Evolutionary conservation across 1,284 basidiomycete species (phyloP).

Genomic region (Microbotryomycetes sp.): DNA sequence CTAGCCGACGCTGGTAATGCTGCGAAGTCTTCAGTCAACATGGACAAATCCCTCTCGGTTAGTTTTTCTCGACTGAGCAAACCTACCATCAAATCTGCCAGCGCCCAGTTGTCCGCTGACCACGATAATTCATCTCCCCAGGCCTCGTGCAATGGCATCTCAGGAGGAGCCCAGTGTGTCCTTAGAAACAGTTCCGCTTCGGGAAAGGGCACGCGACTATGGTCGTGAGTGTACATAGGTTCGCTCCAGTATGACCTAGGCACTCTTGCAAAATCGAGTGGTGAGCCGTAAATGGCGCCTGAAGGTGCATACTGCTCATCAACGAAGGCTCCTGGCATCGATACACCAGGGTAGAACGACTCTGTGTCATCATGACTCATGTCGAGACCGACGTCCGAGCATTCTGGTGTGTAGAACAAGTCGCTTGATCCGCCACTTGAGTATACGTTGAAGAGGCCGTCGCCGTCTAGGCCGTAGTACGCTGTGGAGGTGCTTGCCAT

Average conservation of each 20-base stretch:
- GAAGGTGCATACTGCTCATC: background rate
- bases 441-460: background rate
- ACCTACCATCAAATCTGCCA: slow-evolving; percentile 19
- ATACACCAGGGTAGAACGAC: background rate
- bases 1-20: slow-evolving; percentile 21
- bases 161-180: slow-evolving; percentile 1
- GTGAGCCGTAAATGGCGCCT: background rate
- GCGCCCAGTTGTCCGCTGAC: slow-evolving; percentile 7
- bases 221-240: background rate
- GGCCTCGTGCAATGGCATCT: background rate
- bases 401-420: background rate
- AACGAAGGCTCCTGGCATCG: background rate
- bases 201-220: background rate
- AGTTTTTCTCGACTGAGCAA: too few relatives aligned
- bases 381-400: background rate
- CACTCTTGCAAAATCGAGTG: too few relatives aligned
- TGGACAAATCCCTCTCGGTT: too few relatives aligned
- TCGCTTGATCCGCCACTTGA: too few relatives aligned
- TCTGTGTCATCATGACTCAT: background rate
- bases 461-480: background rate
- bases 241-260: background rate
- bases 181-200: slow-evolving; percentile 1
- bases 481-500: background rate
- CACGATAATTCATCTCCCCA: slow-evolving; percentile 10
- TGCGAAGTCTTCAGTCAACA: background rate